Percentiles rank a stretch among this genome's conserved stretches.
Evolutionary conservation across 2,329 filamentous ascomycete genomes (phyloP).

Genomic region (Chaetomium globosum): DNA sequence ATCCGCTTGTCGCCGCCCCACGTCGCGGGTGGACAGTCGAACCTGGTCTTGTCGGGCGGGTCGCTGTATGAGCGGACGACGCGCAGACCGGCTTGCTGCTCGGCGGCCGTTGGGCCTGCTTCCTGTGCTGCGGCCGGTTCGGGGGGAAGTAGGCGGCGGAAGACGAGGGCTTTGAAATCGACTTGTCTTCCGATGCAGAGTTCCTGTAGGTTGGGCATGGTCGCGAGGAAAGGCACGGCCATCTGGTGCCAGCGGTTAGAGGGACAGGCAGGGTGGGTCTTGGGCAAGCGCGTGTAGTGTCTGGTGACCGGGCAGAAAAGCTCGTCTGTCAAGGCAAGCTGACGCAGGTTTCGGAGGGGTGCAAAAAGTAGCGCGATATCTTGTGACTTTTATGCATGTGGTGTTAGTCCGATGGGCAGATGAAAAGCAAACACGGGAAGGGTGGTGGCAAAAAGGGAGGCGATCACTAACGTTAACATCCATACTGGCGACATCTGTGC

Average conservation of each 20-base stretch:
- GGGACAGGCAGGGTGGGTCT: not conserved
- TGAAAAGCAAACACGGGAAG: not conserved
- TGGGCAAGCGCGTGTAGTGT: not conserved
- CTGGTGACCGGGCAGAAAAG: not conserved
- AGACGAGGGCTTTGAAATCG: slow-evolving; percentile 12
- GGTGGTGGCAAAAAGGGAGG: not conserved
- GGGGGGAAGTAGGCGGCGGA: not conserved
- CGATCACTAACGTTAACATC: not conserved
- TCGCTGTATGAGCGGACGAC: not conserved
- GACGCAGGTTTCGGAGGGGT: slow-evolving; percentile 4
- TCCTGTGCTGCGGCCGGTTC: not conserved
- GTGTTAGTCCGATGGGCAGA: not conserved
- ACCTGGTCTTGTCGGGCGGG: not conserved
- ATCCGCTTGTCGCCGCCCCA: not conserved
- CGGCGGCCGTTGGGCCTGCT: not conserved
- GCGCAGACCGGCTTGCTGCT: not conserved
- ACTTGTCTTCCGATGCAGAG: slow-evolving; percentile 14
- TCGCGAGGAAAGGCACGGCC: slow-evolving; percentile 1
- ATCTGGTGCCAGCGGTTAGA: not conserved
- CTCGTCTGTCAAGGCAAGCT: slow-evolving; percentile 11
- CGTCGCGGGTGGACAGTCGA: not conserved
- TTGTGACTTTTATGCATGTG: not conserved
- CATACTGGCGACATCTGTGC: not conserved
- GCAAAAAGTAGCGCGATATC: not conserved
- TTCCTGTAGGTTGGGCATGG: not conserved